Base-by-base conservation (phyloP, 2,329 filamentous ascomycete genomes). In the Hypoxylon sp. region DNA sequence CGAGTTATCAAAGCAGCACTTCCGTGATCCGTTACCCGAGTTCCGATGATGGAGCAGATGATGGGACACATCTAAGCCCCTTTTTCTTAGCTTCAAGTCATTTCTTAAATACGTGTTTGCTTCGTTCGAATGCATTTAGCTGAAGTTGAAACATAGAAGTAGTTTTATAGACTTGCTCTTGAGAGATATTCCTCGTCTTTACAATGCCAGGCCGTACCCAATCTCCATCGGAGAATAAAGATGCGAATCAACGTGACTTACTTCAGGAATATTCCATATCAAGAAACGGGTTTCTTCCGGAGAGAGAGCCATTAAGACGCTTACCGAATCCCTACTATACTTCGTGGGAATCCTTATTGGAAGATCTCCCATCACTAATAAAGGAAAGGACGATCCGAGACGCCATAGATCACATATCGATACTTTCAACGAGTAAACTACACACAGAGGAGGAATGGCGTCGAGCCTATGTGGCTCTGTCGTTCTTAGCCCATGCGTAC, bases 401-500 rank as follows among this genome's bases (percentile, higher is more conserved):
- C 8, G 82, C 85, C 22, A 82, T 92, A 22, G 84, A 91, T 55
- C 78, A 79, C 19, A 81, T 92, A 44, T 87, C 88, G 0, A 78
- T 90, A 11, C 83, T 92, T 5, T 87, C 85, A 6, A 90, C 88
- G 1, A 80, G 83, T 17, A 83, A 85, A 46, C 82, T 93, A 14
- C 80, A 82, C 44, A 84, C 84, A 3, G 86, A 90, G 71, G 80
- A 84, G n/a, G 88, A 92, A 80, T 92, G 90, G 90, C 84, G 88
- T 64, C 82, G 91, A 71, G 91, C 91, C 71, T 93, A 92, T 78
- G 86, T 88, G 22, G 82, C 92, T 10, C 82, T 93, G 50, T 88
- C 85, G 0, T 92, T 92, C 74, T 86, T 93, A 67, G 62, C 76
- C 8, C 94, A 98, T 79, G 91, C 89, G 9, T 97, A 97, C 79